These are phyloP conservation scores for Camptophora hylomeconis DNA, from an alignment of 2,329 filamentous ascomycete species.

Conservation along the genomic window DNA sequence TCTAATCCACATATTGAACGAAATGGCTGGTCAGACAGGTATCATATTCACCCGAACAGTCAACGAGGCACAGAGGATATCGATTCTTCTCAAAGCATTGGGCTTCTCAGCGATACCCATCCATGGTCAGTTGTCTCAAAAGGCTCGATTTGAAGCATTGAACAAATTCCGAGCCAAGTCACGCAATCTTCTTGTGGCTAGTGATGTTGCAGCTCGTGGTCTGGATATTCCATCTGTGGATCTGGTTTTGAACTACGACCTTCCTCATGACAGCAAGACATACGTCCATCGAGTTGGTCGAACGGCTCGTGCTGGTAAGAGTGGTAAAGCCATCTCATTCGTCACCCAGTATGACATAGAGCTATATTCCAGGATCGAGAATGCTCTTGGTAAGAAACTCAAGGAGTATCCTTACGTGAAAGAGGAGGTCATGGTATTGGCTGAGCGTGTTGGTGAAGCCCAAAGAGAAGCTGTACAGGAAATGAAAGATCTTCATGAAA, in stretches of 20 bases:
- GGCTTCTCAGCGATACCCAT: conserved; percentile 86
- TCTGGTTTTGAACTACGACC: conserved; percentile 70
- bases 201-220: conserved; percentile 80
- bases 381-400: conserved; percentile 65
- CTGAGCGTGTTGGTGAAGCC: conserved; percentile 64
- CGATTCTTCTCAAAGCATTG: conserved; percentile 68
- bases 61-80: conserved; percentile 74
- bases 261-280: conserved; percentile 75
- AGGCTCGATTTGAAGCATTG: conserved; percentile 70
- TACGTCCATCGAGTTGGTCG: conserved; percentile 83
- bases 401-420: conserved; percentile 55
- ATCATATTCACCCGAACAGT: conserved; percentile 92
- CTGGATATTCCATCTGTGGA: conserved; percentile 84
- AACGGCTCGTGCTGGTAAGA: conserved; percentile 74
- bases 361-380: conserved; percentile 69
- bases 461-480: conserved; percentile 64
- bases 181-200: conserved; percentile 80
- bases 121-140: conserved; percentile 84
- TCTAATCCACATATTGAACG: conserved; percentile 73
- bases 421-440: conserved; percentile 75
- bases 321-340: conserved; percentile 65
- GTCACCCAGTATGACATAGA: conserved; percentile 83
- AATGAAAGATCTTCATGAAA: conserved; percentile 69
- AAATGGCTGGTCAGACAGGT: conserved; percentile 69
- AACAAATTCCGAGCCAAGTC: conserved; percentile 75